These are phyloP conservation scores for Arthrobotrys iridis DNA, from an alignment of 2,329 filamentous ascomycete genomes.

Conservation along the genomic window DNA sequence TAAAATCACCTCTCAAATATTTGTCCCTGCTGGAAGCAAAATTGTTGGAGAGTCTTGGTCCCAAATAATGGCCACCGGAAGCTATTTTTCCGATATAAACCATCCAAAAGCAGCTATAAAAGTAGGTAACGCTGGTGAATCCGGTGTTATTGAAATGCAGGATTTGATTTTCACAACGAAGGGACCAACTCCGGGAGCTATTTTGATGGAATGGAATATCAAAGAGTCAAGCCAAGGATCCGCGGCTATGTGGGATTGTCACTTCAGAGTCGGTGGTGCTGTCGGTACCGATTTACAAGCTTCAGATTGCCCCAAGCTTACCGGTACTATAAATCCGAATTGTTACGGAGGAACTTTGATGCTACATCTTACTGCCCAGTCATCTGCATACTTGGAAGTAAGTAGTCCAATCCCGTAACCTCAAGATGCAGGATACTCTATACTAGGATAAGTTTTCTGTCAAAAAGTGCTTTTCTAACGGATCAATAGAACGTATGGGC, in stretches of 20 bases:
- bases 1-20: constrained; percentile 65
- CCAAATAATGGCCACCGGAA: constrained; percentile 58
- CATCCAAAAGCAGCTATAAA: constrained; percentile 67
- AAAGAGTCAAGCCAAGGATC: constrained; percentile 62
- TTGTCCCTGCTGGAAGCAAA: constrained; percentile 63
- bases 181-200: constrained; percentile 73
- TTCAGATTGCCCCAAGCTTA: constrained; percentile 78
- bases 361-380: constrained; percentile 71
- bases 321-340: constrained; percentile 70
- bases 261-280: constrained; percentile 87
- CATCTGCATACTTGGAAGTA: constrained; percentile 84
- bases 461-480: too few relatives aligned
- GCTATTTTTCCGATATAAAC: constrained; percentile 43
- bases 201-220: constrained; percentile 79
- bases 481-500: constrained; percentile 69
- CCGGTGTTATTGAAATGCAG: constrained; percentile 74
- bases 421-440: too few relatives aligned
- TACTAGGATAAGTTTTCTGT: too few relatives aligned
- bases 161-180: constrained; percentile 77
- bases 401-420: constrained; percentile 62
- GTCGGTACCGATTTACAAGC: constrained; percentile 83
- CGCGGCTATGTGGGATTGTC: constrained; percentile 82
- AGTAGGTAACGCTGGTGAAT: constrained; percentile 72
- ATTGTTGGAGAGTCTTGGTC: constrained; percentile 62
- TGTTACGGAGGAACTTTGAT: constrained; percentile 80